phyloP scores from a whole-genome alignment of 164 flowering plant genomes.

The Berberis vulgaris region DNA sequence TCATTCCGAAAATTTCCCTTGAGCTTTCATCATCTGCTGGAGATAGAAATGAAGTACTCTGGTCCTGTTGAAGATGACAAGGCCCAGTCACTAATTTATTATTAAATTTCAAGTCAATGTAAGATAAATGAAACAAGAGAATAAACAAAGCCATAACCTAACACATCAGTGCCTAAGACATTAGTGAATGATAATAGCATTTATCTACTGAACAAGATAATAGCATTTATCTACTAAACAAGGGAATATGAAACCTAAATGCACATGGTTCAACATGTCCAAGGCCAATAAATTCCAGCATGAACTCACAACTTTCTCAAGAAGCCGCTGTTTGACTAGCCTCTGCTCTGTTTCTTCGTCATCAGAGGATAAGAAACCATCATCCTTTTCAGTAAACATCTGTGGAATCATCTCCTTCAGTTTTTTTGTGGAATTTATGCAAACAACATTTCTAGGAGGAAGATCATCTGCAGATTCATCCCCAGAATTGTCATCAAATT shows the following conservation, averaged over 20 bases:
- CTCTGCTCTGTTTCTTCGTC: conserved; percentile 66
- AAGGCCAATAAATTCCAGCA: not conserved
- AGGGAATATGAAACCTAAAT: not conserved
- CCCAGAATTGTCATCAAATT: conserved; percentile 15
- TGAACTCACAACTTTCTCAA: conserved; percentile 57
- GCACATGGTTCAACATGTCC: not conserved
- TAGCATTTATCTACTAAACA: not conserved
- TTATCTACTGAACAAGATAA: not conserved
- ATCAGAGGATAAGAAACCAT: conserved; percentile 63
- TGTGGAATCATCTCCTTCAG: conserved; percentile 64
- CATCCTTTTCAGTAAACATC: conserved; percentile 70
- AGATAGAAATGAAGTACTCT: conserved; percentile 31
- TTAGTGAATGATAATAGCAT: not conserved
- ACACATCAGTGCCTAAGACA: too few relatives aligned
- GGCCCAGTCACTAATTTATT: not conserved
- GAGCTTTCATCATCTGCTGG: conserved; percentile 63
- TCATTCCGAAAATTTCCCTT: conserved; percentile 73
- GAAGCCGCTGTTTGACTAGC: conserved; percentile 32
- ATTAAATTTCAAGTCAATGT: not conserved
- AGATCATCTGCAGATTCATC: conserved; percentile 29
- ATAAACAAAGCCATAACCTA: too few relatives aligned
- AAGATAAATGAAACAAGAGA: not conserved
- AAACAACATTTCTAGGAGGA: conserved; percentile 20
- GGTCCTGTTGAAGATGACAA: conserved; percentile 36
- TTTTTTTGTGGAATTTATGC: conserved; percentile 32